Percentiles rank a stretch among this genome's conserved stretches.
Evolutionary conservation across 805 yeast species (phyloP).

Genomic region (Metschnikowia lunata): DNA sequence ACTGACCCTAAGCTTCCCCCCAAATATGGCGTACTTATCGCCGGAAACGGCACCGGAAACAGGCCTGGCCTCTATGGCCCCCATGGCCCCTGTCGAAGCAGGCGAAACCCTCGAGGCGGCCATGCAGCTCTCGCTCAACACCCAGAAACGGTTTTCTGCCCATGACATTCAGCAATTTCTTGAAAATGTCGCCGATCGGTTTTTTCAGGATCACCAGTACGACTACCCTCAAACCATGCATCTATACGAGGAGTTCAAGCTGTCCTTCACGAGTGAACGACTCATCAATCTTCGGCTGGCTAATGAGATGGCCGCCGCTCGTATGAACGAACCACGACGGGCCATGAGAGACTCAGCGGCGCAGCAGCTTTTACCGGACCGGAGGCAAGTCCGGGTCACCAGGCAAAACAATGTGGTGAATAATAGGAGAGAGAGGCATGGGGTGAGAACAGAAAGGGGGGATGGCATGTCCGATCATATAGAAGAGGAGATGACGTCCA

Average conservation of each 20-base stretch:
- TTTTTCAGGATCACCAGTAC: constrained; percentile 36
- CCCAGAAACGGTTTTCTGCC: constrained; percentile 7
- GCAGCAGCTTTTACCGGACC: too few species aligned
- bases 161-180: constrained; percentile 38
- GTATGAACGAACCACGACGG: not conserved
- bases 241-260: constrained; percentile 41
- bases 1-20: constrained; percentile 9
- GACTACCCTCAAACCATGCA: constrained; percentile 43
- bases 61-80: not conserved
- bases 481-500: too few species aligned
- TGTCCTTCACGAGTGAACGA: constrained; percentile 38
- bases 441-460: too few species aligned
- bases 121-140: constrained; percentile 3
- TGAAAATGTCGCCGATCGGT: constrained; percentile 39
- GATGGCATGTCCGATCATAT: too few species aligned
- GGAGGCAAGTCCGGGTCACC: too few species aligned
- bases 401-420: too few species aligned
- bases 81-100: not conserved
- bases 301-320: not conserved
- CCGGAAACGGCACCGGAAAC: not conserved
- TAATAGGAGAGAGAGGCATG: too few species aligned
- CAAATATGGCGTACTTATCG: constrained; percentile 6
- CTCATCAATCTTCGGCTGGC: constrained; percentile 25
- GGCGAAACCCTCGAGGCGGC: constrained; percentile 9
- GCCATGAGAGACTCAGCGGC: too few species aligned